Conservation (phyloP, 352 stramenopile species). For the Globisporangium ultimum region DNA sequence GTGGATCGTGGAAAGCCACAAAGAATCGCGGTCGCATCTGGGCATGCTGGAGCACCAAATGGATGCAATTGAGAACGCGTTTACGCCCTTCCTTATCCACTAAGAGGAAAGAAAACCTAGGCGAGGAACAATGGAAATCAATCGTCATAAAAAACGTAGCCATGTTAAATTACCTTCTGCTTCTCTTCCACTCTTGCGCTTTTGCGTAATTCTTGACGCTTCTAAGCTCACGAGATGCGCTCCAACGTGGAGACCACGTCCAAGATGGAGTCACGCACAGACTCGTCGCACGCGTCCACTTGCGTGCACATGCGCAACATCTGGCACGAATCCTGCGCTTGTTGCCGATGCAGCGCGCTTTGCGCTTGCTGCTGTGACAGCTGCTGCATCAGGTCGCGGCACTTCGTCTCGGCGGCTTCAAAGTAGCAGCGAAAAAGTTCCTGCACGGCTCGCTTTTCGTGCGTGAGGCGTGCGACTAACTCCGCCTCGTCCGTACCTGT, state of each 20-base stretch:
- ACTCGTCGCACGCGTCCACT: conserved; percentile 26
- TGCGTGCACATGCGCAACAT: conserved; percentile 28
- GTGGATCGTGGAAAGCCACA: not conserved
- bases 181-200: no score
- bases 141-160: not conserved
- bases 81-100: not conserved
- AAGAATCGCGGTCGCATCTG: not conserved
- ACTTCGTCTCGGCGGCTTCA: conserved; percentile 44
- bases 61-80: not conserved
- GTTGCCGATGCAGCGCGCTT: conserved; percentile 19
- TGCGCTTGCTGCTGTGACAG: conserved; percentile 30
- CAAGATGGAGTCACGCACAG: conserved; percentile 26
- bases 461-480: conserved; percentile 18
- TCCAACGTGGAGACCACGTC: conserved; percentile 30
- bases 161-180: not conserved
- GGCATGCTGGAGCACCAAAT: conserved; percentile 1
- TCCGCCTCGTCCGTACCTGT: not conserved
- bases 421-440: conserved; percentile 50
- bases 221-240: conserved; percentile 8
- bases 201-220: not conserved
- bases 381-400: conserved; percentile 23
- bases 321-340: conserved; percentile 26
- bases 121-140: not conserved
- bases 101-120: not conserved
- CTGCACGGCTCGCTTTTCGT: conserved; percentile 44